Evolutionary conservation across 2,329 filamentous ascomycete species (phyloP).

Genomic region (Zymoseptoria brevis): DNA sequence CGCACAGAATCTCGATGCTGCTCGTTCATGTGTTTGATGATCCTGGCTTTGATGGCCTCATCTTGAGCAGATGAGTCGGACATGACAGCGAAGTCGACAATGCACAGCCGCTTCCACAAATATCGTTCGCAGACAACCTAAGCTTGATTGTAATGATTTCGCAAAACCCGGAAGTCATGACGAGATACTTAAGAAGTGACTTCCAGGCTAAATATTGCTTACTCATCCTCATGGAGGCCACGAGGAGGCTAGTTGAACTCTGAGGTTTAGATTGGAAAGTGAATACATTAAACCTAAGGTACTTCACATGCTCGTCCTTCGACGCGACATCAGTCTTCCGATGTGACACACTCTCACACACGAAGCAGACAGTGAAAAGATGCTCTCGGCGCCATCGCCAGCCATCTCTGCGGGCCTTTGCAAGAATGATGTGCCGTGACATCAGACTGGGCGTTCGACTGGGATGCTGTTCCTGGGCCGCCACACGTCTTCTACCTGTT

Average conservation of each 20-base stretch:
- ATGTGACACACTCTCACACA: background rate
- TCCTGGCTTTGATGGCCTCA: slow-evolving; percentile 48
- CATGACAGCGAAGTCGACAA: slow-evolving; percentile 10
- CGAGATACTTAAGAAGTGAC: background rate
- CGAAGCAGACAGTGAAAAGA: no score
- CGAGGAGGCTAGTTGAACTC: background rate
- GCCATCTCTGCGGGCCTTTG: background rate
- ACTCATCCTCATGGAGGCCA: background rate
- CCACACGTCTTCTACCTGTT: background rate
- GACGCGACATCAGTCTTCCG: background rate
- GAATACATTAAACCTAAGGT: background rate
- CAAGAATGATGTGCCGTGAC: background rate
- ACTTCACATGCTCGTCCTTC: background rate
- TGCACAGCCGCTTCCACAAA: background rate
- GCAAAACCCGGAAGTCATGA: background rate
- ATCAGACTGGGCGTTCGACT: background rate
- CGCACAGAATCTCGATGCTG: slow-evolving; percentile 63
- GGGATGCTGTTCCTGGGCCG: background rate
- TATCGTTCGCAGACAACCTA: no score
- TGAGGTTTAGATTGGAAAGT: background rate
- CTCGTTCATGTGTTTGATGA: slow-evolving; percentile 78
- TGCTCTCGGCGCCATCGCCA: background rate
- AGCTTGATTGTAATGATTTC: background rate
- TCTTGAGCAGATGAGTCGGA: slow-evolving; percentile 29
- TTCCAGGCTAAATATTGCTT: background rate